Evolutionary conservation across 2,329 filamentous ascomycete species (phyloP), one percentile per base, ranked within the genome.

Genomic region (Aaosphaeria pasadenensis): DNA sequence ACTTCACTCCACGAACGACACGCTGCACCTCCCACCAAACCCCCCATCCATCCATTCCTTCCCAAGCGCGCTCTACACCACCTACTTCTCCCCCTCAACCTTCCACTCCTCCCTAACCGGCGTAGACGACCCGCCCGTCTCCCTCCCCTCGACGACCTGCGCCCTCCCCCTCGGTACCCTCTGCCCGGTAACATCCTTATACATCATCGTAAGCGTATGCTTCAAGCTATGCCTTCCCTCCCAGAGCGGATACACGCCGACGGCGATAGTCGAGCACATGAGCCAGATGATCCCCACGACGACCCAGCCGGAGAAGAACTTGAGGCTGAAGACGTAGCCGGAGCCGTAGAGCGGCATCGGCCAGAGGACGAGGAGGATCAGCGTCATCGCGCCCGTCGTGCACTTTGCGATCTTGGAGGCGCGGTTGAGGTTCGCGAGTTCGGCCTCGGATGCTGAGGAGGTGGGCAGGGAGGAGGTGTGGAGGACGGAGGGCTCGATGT

Each of bases 271-370:
- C 4, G 84, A 88, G 58, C 81, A 82, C 68, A 91, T 87, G 50
- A 92, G 78, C 89, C 89, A 92, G 42, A 91, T 77, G 47, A 94
- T 88, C 7, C 66, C 66, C 4, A 69, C 65, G 1, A 83, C 76
- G 9, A 91, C 83, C 88, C 88, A 91, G 43, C 88, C 88, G 0
- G 87, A 88, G 71, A 92, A 94, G 76, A 94, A 94, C 5, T 76
- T 76, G 73, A 87, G 86, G 66, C 79, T 84, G 72, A 94, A 95
- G 49, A 95, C 81, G 65, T 96, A 96, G 0, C 82, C 81, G 0
- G 80, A 79, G 13, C 89, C 91, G 62, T 94, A 96, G 79, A 96
- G 84, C 0, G 91, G 91, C 80, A 96, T 92, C 0, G 91, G 91
- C 90, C 91, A 95, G 11, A 96, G 79, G 1, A 96, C 77, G 0